phyloP scores from a whole-genome alignment of 1,139 yeast species.

The Waltiozyma solani region DNA sequence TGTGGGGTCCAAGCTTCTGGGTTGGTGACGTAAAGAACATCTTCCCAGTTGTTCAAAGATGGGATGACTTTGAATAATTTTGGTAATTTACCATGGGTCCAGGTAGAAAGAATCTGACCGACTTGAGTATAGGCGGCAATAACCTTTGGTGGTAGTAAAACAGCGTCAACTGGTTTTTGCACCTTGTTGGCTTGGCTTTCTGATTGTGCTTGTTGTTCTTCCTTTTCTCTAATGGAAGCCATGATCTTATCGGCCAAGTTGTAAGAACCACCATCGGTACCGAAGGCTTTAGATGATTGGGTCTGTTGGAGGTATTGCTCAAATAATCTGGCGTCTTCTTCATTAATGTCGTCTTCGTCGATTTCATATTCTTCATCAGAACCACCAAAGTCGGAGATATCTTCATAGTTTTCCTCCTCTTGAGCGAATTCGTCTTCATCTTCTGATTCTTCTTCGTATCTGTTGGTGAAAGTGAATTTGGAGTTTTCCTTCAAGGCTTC shows the following conservation, averaged over 20 bases:
- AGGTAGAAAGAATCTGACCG: conserved; percentile 79
- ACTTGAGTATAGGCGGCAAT: conserved; percentile 90
- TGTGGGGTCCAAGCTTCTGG: conserved; percentile 97
- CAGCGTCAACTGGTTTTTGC: conserved; percentile 33
- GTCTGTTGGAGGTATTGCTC: conserved; percentile 49
- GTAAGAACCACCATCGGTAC: conserved; percentile 32
- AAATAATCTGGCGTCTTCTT: conserved; percentile 60
- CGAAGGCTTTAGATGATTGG: conserved; percentile 25
- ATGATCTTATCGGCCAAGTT: conserved; percentile 86
- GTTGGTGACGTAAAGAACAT: conserved; percentile 81
- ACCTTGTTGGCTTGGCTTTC: conserved; percentile 18
- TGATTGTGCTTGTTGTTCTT: conserved; percentile 18
- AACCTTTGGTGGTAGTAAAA: conserved; percentile 88
- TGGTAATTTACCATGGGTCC: conserved; percentile 93
- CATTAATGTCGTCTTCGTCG: conserved; percentile 48
- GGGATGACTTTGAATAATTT: conserved; percentile 93
- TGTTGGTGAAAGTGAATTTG: conserved; percentile 18
- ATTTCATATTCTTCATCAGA: conserved; percentile 40
- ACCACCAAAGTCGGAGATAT: conserved; percentile 31
- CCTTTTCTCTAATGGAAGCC: conserved; percentile 79
- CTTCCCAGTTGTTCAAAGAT: conserved; percentile 89
- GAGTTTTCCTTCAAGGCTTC: conserved; percentile 19
- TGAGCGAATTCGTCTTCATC: conserved; percentile 29
- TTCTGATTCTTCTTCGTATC: conserved; percentile 22
- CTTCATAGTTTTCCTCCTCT: conserved; percentile 28